A percentile compares a stretch with the other conserved stretches of the same genome.
These are phyloP conservation scores for Russula ochroleuca DNA, from an alignment of 768 basidiomycete genomes.

Conservation along the genomic window DNA sequence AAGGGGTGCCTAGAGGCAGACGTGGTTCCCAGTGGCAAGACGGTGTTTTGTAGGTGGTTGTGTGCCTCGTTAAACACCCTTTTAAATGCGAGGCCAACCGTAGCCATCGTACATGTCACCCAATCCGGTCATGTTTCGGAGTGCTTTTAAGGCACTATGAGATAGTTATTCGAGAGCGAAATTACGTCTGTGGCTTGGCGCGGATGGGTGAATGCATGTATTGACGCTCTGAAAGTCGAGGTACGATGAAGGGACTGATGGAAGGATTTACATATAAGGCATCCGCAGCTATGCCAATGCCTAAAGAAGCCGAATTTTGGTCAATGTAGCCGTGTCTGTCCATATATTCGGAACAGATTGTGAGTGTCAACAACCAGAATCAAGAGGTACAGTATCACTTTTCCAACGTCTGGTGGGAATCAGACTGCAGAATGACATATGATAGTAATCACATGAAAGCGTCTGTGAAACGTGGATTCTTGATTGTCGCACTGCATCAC, in stretches of 20 bases:
- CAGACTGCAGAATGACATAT: not conserved
- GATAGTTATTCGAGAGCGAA: not conserved
- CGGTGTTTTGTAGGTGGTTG: slow-evolving; percentile 12
- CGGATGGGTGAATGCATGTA: not conserved
- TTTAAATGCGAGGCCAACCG: slow-evolving; percentile 13
- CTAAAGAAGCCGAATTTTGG: not conserved
- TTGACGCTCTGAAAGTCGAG: not conserved
- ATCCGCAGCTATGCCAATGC: not conserved
- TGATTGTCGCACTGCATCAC: not conserved
- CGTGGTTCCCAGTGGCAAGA: slow-evolving; percentile 1
- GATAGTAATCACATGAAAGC: not conserved
- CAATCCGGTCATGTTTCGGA: not conserved
- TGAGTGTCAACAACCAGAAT: not conserved
- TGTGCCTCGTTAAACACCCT: slow-evolving; percentile 20
- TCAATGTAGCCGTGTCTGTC: not conserved
- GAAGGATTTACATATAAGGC: not conserved
- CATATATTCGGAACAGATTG: not conserved
- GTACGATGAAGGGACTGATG: not conserved
- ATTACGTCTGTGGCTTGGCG: slow-evolving; percentile 11
- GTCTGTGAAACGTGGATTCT: not conserved
- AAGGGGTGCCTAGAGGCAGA: not conserved
- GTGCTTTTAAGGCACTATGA: not conserved
- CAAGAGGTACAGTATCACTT: not conserved
- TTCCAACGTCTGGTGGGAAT: not conserved
- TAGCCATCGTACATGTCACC: not conserved